Base-by-base conservation (phyloP, 2,329 filamentous ascomycete genomes). In the Penicillium sclerotiorum region DNA sequence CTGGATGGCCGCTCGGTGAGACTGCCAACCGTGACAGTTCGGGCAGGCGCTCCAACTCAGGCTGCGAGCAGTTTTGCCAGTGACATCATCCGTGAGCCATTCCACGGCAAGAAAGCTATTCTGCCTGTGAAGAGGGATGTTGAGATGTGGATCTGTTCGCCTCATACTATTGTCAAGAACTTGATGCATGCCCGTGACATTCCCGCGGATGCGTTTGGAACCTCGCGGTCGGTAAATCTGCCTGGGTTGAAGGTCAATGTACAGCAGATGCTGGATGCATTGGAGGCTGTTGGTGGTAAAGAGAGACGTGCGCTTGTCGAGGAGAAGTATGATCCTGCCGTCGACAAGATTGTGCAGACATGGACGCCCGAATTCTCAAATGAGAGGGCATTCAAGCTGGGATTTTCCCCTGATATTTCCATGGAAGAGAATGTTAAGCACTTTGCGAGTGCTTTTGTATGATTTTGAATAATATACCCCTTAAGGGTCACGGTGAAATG, bases 341-440 rank as follows among this genome's bases (percentile, higher is more conserved):
- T 81, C 50, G 81, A 84, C 67, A 72, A 73, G 56, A 83, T 86
- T 50, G 67, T 86, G 64, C 75, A 81, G 56, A 81, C 80, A 52
- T 86, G 83, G 83, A 78, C 81, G 9, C 76, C 78, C 51, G 77
- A 79, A 47, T 79, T 84, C 59, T 80, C 84, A 59, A 79, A 71
- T 7, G 64, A 69, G 1, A 77, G 79, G 53, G 85, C 84, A 4
- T 72, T 75, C 50, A 65, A 70, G 8, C 63, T 88, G 60, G 72
- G 73, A 4, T 76, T 76, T 53, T 58, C 60, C 40, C 68, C 66
- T 41, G 73, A 76, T 63, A 64, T 73, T 43, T 58, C 72, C 0
- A 69, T 76, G 56, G 50, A 66, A 47, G 69, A 73, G 48, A 74
- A 73, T 55, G 68, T 75, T 44, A 57, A 63, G 60, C 64, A 67